A percentile compares a stretch with the other conserved stretches of the same genome.
phyloP scores from a whole-genome alignment of 352 stramenopile genomes.

The Phytophthora chlamydospora region DNA sequence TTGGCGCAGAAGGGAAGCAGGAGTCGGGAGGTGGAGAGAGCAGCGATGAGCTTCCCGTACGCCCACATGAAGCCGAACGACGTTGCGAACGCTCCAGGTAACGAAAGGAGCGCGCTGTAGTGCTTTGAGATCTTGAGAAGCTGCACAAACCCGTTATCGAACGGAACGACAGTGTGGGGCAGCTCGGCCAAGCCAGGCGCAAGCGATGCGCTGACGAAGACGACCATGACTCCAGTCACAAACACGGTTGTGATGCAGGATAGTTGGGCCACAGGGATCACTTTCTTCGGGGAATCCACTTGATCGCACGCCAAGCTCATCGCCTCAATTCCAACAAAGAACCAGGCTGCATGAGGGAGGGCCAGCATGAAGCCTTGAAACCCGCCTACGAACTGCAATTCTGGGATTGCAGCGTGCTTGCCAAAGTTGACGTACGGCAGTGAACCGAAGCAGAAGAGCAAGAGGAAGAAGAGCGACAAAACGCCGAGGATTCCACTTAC shows the following conservation, averaged over 20 bases:
- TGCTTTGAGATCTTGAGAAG: constrained; percentile 22
- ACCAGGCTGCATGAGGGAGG: constrained; percentile 36
- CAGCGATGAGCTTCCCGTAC: constrained; percentile 47
- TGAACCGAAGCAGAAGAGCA: constrained; percentile 40
- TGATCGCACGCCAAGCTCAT: constrained; percentile 32
- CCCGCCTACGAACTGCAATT: constrained; percentile 4
- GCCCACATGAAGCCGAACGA: constrained; percentile 52
- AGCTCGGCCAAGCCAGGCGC: constrained; percentile 25
- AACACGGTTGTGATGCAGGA: constrained; percentile 41
- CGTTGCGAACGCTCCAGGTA: constrained; percentile 22
- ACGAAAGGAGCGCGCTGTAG: constrained; percentile 29
- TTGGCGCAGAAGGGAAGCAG: constrained; percentile 24
- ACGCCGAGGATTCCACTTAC: constrained; percentile 33
- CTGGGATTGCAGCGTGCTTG: constrained; percentile 1
- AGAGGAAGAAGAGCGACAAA: constrained; percentile 29
- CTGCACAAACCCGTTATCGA: constrained; percentile 33
- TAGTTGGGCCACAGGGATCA: constrained; percentile 41
- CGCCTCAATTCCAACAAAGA: constrained; percentile 48
- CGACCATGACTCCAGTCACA: constrained; percentile 33
- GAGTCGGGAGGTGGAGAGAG: constrained; percentile 39
- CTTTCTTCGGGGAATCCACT: constrained; percentile 34
- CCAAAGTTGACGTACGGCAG: constrained; percentile 29
- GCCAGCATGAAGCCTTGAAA: constrained; percentile 32
- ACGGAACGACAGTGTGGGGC: constrained; percentile 15
- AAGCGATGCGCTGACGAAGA: constrained; percentile 36